phyloP scores from a whole-genome alignment of 1,284 basidiomycete species.

The Ceratorhiza oryzae-sativae region DNA sequence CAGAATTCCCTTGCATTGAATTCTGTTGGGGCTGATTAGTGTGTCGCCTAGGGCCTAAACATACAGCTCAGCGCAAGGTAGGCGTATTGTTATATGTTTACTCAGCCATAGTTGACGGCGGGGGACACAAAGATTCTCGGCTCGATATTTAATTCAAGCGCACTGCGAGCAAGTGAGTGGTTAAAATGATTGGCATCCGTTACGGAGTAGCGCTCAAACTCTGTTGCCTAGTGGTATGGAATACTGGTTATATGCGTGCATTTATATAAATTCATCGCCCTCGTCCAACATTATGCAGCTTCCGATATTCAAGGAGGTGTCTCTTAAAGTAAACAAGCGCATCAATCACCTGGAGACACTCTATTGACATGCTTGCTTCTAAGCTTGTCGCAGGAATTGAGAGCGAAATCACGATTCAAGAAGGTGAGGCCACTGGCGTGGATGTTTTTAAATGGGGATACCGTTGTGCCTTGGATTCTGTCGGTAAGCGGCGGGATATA shows the following conservation, averaged over 20 bases:
- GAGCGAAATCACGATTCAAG: slow-evolving; percentile 12
- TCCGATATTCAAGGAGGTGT: slow-evolving; percentile 25
- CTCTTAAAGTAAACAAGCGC: not conserved
- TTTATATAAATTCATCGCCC: not conserved
- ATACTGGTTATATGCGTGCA: not conserved
- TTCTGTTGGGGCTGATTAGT: not conserved
- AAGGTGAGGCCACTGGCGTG: not conserved
- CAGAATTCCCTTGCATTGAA: not conserved
- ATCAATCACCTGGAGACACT: not conserved
- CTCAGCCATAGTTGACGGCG: not conserved
- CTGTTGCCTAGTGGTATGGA: not conserved
- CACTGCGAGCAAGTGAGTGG: slow-evolving; percentile 23
- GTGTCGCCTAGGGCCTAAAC: slow-evolving; percentile 3
- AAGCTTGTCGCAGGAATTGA: slow-evolving; percentile 16
- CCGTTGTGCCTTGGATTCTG: slow-evolving; percentile 18
- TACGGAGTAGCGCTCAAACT: not conserved
- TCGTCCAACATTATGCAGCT: not conserved
- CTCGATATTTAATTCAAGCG: slow-evolving; percentile 27
- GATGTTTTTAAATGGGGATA: slow-evolving; percentile 26
- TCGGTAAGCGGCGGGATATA: not conserved
- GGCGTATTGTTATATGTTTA: not conserved
- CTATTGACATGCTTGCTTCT: not conserved
- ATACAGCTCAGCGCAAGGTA: slow-evolving; percentile 32
- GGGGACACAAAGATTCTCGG: not conserved
- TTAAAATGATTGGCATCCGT: not conserved